Evolutionary conservation across 2,329 filamentous ascomycete species (phyloP), one percentile per base, ranked within the genome.

Genomic region (Exserohilum rostratum): DNA sequence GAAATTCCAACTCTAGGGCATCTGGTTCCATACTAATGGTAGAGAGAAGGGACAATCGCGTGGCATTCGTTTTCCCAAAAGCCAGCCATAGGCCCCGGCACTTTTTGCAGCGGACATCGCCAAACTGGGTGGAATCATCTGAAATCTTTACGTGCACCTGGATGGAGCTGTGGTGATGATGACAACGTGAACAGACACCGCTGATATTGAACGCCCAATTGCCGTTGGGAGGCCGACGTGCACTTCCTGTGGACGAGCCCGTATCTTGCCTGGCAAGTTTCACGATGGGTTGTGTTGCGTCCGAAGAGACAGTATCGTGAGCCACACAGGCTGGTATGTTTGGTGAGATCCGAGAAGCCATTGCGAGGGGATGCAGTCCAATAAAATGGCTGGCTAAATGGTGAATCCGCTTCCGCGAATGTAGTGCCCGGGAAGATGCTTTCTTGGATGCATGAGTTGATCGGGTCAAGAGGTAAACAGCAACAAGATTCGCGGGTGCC

Each of bases 131-230:
- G 5, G 53, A 31, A 42, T 65, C 57, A 18, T 40, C 38, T 9
- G 51, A 46, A 2, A 65, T 46, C 17, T 46, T 59, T 27, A 73
- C 47, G 12, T 62, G 59, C 6, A 72, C 46, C 22, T 55, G 40
- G 33, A 57, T 51, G 10, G 68, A 64, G 11, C 47, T 64, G 52
- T 73, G 66, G 44, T 66, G 51, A 46, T 71, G 69, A 45, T 66
- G 61, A 33, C 69, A 72, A 29, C 57, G 58, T 4, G 70, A 57
- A 42, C 69, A 73, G 38, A 66, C 70, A 7, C 65, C 68, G 40
- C 66, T 62, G 27, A 71, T 54, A 1, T 57, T 53, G 13, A 71
- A 17, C 6, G 25, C 58, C 61, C 65, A 71, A 33, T 53, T 52
- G 3, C 67, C 69, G 10, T 48, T 39, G 10, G 65, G 64, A 3